phyloP scores from a whole-genome alignment of 1,284 basidiomycete genomes.

The Somion occarium region DNA sequence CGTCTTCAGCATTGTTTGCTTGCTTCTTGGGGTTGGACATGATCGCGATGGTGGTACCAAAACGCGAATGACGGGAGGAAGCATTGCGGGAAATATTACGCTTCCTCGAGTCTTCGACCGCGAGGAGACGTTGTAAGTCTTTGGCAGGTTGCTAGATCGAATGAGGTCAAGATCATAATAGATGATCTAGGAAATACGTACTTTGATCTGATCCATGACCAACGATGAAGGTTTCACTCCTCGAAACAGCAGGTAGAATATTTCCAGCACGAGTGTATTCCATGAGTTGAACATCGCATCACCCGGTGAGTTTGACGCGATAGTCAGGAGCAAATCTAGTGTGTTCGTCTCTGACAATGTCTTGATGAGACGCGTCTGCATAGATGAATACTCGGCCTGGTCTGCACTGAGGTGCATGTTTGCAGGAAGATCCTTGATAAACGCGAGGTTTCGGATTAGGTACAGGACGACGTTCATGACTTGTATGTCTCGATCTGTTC shows the following conservation, averaged over 20 bases:
- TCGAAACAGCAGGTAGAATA: slow-evolving; percentile 83
- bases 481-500: slow-evolving; percentile 77
- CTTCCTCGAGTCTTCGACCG: slow-evolving; percentile 62
- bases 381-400: slow-evolving; percentile 67
- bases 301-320: slow-evolving; percentile 69
- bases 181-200: slow-evolving; percentile 28
- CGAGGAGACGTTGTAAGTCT: slow-evolving; percentile 67
- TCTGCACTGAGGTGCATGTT: slow-evolving; percentile 68
- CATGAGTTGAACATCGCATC: slow-evolving; percentile 75
- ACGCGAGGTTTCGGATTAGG: slow-evolving; percentile 84
- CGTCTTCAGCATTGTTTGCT: slow-evolving; percentile 18
- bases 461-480: slow-evolving; percentile 87
- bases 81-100: slow-evolving; percentile 53
- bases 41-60: slow-evolving; percentile 88
- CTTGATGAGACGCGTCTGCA: slow-evolving; percentile 76
- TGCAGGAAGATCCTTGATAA: slow-evolving; percentile 79
- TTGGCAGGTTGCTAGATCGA: slow-evolving; percentile 55
- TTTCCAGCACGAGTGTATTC: slow-evolving; percentile 88
- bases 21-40: slow-evolving; percentile 56
- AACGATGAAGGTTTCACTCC: slow-evolving; percentile 66
- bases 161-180: slow-evolving; percentile 9
- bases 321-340: slow-evolving; percentile 76
- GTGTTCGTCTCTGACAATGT: slow-evolving; percentile 70
- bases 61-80: slow-evolving; percentile 86
- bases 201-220: slow-evolving; percentile 64